Percentiles rank a stretch among this genome's conserved stretches.
phyloP scores from a whole-genome alignment of 805 yeast species.

The Maudiozyma bulderi region DNA sequence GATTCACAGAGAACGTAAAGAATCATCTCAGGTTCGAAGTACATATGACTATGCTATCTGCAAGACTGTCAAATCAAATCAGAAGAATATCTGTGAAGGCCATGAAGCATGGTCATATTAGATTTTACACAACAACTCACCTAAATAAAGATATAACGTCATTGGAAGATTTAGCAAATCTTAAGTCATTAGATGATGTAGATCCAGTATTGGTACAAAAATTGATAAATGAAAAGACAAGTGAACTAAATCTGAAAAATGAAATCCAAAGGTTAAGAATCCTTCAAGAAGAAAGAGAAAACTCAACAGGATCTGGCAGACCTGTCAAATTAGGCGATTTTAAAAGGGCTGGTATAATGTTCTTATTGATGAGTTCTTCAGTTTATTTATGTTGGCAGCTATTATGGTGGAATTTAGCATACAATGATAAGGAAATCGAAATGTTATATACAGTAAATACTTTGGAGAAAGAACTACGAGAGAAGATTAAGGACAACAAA shows the following conservation, averaged over 20 bases:
- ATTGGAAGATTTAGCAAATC: conserved; percentile 26
- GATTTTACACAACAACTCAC: neutral
- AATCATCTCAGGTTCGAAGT: no score
- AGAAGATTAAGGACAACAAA: neutral
- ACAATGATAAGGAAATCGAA: conserved; percentile 20
- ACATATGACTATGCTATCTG: neutral
- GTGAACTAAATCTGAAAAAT: conserved; percentile 20
- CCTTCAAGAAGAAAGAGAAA: conserved; percentile 14
- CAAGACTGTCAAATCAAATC: neutral
- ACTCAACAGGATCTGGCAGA: neutral
- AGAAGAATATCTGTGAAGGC: neutral
- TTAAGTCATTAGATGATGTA: conserved; percentile 24
- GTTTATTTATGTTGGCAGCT: conserved; percentile 21
- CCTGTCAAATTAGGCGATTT: conserved; percentile 15
- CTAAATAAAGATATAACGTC: conserved; percentile 9
- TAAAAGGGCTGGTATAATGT: conserved; percentile 24
- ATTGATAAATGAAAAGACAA: conserved; percentile 24
- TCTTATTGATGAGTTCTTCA: conserved; percentile 25
- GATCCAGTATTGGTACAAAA: conserved; percentile 26
- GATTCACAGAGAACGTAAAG: no score
- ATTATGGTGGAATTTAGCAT: conserved; percentile 25
- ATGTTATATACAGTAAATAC: conserved; percentile 10
- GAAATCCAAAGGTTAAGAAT: conserved; percentile 22
- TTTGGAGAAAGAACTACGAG: conserved; percentile 16
- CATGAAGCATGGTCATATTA: neutral